phyloP scores from a whole-genome alignment of 306 rosid species.

The Sesbania bispinosa region DNA sequence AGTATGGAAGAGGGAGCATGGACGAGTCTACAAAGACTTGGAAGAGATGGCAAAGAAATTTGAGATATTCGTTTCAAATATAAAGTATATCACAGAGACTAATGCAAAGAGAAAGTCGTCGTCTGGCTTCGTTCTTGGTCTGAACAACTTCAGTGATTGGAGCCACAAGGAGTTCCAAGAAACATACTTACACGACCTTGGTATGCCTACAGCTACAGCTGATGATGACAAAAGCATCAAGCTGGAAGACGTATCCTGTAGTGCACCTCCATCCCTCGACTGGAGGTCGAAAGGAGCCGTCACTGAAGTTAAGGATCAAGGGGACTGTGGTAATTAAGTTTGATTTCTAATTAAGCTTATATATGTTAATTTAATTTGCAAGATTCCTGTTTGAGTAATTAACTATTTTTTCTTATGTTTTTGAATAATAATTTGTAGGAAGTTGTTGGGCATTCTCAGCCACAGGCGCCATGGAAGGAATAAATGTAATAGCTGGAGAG shows the following conservation, averaged over 20 bases:
- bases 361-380: too few species aligned
- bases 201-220: neutral
- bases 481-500: slow-evolving; percentile 7
- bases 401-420: too few species aligned
- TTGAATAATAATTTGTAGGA: too few species aligned
- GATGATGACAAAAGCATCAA: neutral
- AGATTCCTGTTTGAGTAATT: too few species aligned
- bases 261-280: slow-evolving; percentile 42
- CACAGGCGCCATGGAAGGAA: neutral
- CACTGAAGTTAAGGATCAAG: slow-evolving; percentile 46
- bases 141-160: slow-evolving; percentile 53
- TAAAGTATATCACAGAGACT: slow-evolving; percentile 36
- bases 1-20: slow-evolving; percentile 46
- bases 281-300: slow-evolving; percentile 57
- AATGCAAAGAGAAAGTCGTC: slow-evolving; percentile 31
- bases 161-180: slow-evolving; percentile 43
- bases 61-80: slow-evolving; percentile 43
- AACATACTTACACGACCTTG: neutral
- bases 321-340: slow-evolving; percentile 42
- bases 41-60: slow-evolving; percentile 46
- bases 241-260: slow-evolving; percentile 7
- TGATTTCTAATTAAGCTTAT: too few species aligned
- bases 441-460: slow-evolving; percentile 28
- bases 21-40: slow-evolving; percentile 30
- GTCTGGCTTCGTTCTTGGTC: slow-evolving; percentile 27